Conservation (phyloP, 2,329 filamentous ascomycete genomes). For the Huntiella decipiens region DNA sequence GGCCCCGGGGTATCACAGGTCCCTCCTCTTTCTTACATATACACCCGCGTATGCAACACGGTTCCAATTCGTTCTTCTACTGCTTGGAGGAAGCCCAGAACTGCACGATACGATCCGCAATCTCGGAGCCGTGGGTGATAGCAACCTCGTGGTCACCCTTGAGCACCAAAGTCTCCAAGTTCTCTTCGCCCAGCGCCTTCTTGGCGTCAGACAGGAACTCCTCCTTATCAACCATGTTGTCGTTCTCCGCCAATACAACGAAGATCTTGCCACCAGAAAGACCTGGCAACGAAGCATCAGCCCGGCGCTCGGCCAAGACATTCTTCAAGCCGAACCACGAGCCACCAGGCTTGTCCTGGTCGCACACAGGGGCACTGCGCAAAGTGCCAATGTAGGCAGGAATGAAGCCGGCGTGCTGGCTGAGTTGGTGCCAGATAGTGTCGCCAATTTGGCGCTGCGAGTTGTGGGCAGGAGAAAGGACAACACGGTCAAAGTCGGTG, state of each 20-base stretch:
- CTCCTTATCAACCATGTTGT: constrained; percentile 46
- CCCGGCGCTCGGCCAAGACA: constrained; percentile 25
- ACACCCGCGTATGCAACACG: background rate
- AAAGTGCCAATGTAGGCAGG: constrained; percentile 53
- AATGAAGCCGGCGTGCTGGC: constrained; percentile 47
- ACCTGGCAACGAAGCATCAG: constrained; percentile 15
- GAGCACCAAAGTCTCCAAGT: constrained; percentile 34
- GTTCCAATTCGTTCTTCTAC: background rate
- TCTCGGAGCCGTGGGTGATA: constrained; percentile 38
- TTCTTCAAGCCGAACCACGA: constrained; percentile 40
- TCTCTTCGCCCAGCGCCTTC: constrained; percentile 35
- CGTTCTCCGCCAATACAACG: constrained; percentile 45
- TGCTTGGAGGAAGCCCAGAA: constrained; percentile 4
- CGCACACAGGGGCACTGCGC: constrained; percentile 48
- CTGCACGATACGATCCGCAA: constrained; percentile 25
- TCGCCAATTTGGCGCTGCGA: constrained; percentile 35
- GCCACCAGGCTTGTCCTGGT: constrained; percentile 29
- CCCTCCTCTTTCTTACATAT: background rate
- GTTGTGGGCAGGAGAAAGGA: constrained; percentile 32
- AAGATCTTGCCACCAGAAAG: constrained; percentile 33
- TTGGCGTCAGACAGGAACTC: constrained; percentile 45
- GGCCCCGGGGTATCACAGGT: background rate
- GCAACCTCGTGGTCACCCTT: constrained; percentile 53
- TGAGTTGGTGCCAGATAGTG: constrained; percentile 52
- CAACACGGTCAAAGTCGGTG: constrained; percentile 24